Conservation (phyloP, 2,329 filamentous ascomycete genomes). For the Diaporthe citrichinensis region DNA sequence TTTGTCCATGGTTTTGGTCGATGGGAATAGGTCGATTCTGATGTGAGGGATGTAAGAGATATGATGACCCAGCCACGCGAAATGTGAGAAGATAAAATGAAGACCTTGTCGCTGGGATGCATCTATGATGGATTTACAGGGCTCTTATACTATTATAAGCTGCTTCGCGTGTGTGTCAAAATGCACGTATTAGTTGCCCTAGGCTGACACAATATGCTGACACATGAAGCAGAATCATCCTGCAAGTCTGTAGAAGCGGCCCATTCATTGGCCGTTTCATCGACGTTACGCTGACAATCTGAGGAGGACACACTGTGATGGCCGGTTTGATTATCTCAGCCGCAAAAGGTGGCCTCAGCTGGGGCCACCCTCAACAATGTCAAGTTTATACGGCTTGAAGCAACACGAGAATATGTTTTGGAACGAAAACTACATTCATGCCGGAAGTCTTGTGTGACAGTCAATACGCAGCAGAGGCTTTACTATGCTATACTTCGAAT, state of each 20-base stretch:
- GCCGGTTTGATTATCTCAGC: not conserved
- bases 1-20: not conserved
- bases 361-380: not conserved
- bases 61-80: not conserved
- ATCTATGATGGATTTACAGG: not conserved
- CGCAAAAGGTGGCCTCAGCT: not conserved
- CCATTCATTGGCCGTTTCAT: not conserved
- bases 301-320: not conserved
- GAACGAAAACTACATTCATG: no score
- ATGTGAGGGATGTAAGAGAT: not conserved
- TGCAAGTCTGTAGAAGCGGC: not conserved
- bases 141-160: not conserved
- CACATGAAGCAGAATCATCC: not conserved
- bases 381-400: not conserved
- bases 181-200: not conserved
- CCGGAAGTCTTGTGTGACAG: no score
- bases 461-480: no score
- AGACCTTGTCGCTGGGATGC: not conserved
- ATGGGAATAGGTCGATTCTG: not conserved
- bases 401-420: no score
- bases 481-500: no score
- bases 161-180: not conserved
- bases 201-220: not conserved
- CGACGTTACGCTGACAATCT: not conserved
- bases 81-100: not conserved